phyloP scores from a whole-genome alignment of 495 filamentous ascomycete species.

The Xylaria grammica region DNA sequence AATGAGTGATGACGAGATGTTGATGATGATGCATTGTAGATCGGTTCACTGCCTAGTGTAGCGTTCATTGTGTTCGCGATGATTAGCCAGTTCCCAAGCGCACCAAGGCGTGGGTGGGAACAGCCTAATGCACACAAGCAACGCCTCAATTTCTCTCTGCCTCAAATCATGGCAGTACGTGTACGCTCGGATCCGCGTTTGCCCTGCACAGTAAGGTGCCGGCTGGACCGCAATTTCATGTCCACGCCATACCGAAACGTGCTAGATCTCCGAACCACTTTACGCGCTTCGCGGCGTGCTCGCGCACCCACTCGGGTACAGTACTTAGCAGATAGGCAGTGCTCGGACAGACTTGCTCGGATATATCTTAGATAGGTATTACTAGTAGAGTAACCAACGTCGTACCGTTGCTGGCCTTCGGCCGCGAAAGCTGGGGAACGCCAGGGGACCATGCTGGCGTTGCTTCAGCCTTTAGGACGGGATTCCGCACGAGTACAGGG shows the following conservation, averaged over 20 bases:
- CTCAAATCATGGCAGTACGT: constrained; percentile 1
- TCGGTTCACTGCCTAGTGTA: constrained; percentile 4
- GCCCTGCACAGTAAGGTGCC: constrained; percentile 10
- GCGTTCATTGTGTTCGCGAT: background rate
- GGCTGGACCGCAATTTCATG: constrained; percentile 11
- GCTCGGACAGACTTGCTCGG: background rate
- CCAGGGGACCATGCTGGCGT: constrained; percentile 25
- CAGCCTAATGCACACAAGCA: constrained; percentile 22
- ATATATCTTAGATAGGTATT: background rate
- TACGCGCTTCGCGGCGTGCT: constrained; percentile 21
- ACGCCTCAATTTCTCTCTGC: constrained; percentile 5
- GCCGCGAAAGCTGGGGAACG: constrained; percentile 11
- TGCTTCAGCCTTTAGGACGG: constrained; percentile 34
- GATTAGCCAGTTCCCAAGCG: constrained; percentile 11
- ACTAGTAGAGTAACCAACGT: background rate
- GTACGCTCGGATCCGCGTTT: constrained; percentile 16
- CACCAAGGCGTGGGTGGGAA: constrained; percentile 15
- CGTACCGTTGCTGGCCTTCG: constrained; percentile 7
- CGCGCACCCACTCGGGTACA: constrained; percentile 2
- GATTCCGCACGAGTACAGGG: constrained; percentile 28
- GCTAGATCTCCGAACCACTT: constrained; percentile 21
- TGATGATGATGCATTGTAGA: constrained; percentile 13
- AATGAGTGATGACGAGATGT: constrained; percentile 11
- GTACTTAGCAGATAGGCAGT: background rate
- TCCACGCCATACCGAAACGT: constrained; percentile 20